Evolutionary conservation across 352 stramenopile genomes (phyloP).

Genomic region (Pythium aristosporum): DNA sequence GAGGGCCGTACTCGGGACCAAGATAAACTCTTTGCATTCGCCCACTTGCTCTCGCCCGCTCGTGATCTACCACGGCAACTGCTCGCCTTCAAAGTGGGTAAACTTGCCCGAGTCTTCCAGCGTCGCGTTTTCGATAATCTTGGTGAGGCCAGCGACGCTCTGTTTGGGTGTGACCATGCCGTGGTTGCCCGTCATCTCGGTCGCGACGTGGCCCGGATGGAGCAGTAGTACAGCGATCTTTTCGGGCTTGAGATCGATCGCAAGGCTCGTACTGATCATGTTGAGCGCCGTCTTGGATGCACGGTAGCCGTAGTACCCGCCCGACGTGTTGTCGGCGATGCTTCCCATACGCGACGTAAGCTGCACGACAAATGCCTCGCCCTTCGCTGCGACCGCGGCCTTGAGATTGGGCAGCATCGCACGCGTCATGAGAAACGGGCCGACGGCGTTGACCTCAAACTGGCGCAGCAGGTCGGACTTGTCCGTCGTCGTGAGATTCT

Average conservation of each 20-base stretch:
- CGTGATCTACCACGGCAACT: slow-evolving; percentile 51
- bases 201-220: slow-evolving; percentile 56
- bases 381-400: slow-evolving; percentile 18
- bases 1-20: not conserved
- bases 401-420: slow-evolving; percentile 46
- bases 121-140: slow-evolving; percentile 52
- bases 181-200: slow-evolving; percentile 50
- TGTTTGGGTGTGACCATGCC: slow-evolving; percentile 42
- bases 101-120: slow-evolving; percentile 55
- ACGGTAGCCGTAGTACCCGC: slow-evolving; percentile 59
- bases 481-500: slow-evolving; percentile 29
- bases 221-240: slow-evolving; percentile 43
- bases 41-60: not conserved
- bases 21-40: not conserved
- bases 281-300: slow-evolving; percentile 73
- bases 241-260: slow-evolving; percentile 40
- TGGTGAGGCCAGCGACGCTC: slow-evolving; percentile 48
- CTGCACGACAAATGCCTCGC: slow-evolving; percentile 35
- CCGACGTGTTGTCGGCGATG: slow-evolving; percentile 39
- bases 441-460: slow-evolving; percentile 66
- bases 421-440: slow-evolving; percentile 55
- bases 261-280: slow-evolving; percentile 47
- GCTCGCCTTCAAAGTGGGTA: slow-evolving; percentile 48
- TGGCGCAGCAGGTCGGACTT: slow-evolving; percentile 53
- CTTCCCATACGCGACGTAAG: slow-evolving; percentile 52